Conservation (phyloP, 805 yeast genomes). For the Wickerhamiella brachini region DNA sequence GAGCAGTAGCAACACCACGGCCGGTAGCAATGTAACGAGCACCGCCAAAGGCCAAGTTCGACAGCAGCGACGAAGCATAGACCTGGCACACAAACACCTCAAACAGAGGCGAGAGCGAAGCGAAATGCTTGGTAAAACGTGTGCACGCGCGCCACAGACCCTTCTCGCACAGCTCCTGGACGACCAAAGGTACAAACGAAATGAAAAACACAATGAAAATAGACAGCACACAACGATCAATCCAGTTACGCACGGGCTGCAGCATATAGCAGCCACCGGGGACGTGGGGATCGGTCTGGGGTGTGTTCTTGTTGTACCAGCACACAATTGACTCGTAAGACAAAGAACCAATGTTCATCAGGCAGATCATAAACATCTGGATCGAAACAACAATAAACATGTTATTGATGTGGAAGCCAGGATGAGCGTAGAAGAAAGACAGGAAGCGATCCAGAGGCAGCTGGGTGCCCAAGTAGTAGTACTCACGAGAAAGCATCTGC, state of each 20-base stretch:
- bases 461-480: constrained; percentile 79
- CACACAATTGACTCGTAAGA: constrained; percentile 61
- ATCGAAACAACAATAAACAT: constrained; percentile 75
- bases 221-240: constrained; percentile 72
- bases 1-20: constrained; percentile 79
- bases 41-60: constrained; percentile 77
- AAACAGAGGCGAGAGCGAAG: constrained; percentile 77
- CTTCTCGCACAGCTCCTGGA: constrained; percentile 79
- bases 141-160: constrained; percentile 63
- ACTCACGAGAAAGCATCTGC: constrained; percentile 82
- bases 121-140: constrained; percentile 60
- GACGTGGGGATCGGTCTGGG: constrained; percentile 55
- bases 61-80: constrained; percentile 62
- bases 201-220: constrained; percentile 88
- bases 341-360: constrained; percentile 68
- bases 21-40: constrained; percentile 90
- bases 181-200: constrained; percentile 73
- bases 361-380: constrained; percentile 70
- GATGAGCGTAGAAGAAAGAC: constrained; percentile 91
- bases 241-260: constrained; percentile 82
- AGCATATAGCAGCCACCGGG: constrained; percentile 82
- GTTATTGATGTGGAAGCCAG: constrained; percentile 90
- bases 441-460: constrained; percentile 79
- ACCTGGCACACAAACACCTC: constrained; percentile 94
- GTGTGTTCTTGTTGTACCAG: constrained; percentile 46